Conservation (phyloP, 2,329 filamentous ascomycete species). For the Dactylellina drechsleri region DNA sequence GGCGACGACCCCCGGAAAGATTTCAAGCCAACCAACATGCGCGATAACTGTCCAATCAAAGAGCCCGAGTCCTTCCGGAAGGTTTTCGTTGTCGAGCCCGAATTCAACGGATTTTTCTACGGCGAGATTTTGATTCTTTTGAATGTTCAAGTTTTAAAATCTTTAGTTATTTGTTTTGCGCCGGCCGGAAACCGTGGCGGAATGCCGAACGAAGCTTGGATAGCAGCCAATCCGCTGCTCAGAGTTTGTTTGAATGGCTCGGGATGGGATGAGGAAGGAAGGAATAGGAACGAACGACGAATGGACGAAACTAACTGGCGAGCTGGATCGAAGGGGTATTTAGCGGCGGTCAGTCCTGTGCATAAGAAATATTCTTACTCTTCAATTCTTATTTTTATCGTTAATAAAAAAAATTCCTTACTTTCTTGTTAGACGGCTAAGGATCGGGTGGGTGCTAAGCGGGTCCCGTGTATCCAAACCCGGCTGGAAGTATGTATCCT, state of each 20-base stretch:
- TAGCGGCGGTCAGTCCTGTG: conserved; percentile 45
- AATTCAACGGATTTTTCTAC: conserved; percentile 3
- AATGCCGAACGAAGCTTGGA: conserved; percentile 33
- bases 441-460: neutral
- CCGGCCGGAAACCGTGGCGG: conserved; percentile 51
- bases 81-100: conserved; percentile 20
- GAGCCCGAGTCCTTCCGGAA: neutral
- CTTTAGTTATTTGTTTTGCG: conserved; percentile 8
- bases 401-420: too few relatives aligned
- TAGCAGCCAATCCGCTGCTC: conserved; percentile 16
- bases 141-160: neutral
- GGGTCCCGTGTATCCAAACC: conserved; percentile 4
- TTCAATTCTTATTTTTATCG: too few relatives aligned
- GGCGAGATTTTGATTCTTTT: conserved; percentile 6
- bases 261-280: conserved; percentile 33
- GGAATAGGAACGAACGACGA: conserved; percentile 16
- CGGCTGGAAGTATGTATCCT: neutral
- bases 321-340: conserved; percentile 27
- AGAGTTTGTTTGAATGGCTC: conserved; percentile 2
- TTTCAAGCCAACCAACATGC: conserved; percentile 42
- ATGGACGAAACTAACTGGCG: conserved; percentile 15
- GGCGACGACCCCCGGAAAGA: conserved; percentile 22
- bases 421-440: conserved; percentile 9
- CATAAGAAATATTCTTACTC: conserved; percentile 11
- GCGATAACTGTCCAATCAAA: conserved; percentile 39